Evolutionary conservation across 192 early-diverging fungal genomes (phyloP), one percentile per base, ranked within the genome.

Genomic region (Glomus cerebriforme): DNA sequence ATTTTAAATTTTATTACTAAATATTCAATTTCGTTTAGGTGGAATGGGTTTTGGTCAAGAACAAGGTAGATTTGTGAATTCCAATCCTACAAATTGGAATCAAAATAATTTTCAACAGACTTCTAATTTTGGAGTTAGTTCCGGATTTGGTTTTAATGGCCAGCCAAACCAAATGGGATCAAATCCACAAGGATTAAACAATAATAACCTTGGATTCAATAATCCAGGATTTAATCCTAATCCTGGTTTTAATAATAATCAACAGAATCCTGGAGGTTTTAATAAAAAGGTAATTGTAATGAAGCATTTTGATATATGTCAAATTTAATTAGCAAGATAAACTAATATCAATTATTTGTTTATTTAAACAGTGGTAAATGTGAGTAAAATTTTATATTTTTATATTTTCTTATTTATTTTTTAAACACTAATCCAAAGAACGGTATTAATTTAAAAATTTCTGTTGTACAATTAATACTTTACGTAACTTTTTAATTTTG

Each of bases 161-260:
- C 65, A 31, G 8, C 65, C 27, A 19, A 22, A 34, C 22, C 65
- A 67, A 67, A 67, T 67, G 15, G 32, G 22, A 22, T 32, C 12
- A 34, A 67, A 67, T 34, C 34, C 27, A 35, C 65, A 67, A 67
- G 65, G 19, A 34, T 26, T 31, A 37, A 59, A 59, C 60, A 27
- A 49, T 10, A 43, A n/a, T 47, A 72, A 72, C 37, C 58, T 7
- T 59, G 24, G 58, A 32, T 19, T 35, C 9, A 43, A 43, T 29
- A 74, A 74, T 34, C 73, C 60, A 74, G 73, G 73, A 74, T 69
- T 69, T 69, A 37, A 0, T 2, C 27, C 27, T 19, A 31, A n/a
- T 69, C 49, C 17, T 2, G 19, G 19, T 54, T 54, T 54, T 5
- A 54, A 54, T 43, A 43, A 3, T 19, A 54, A 54, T 54, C 49